Conservation (phyloP, 441 rosid genomes). For the Croton setiger region DNA sequence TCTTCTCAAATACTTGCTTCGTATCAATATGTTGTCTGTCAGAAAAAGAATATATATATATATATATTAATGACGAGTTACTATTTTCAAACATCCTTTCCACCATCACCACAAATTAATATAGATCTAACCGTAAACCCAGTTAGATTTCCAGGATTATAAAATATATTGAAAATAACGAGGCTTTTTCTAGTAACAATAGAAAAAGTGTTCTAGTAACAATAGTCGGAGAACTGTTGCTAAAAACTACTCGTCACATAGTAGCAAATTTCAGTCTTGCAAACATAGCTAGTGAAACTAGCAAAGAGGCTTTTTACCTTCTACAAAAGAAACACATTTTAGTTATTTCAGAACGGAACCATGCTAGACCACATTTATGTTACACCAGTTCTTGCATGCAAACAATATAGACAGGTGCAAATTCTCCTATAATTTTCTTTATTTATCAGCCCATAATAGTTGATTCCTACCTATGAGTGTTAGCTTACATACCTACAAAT, state of each 20-base stretch:
- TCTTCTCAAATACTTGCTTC: conserved; percentile 72
- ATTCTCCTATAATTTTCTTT: background rate
- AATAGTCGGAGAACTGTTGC: background rate
- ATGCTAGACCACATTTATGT: background rate
- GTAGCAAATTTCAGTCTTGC: background rate
- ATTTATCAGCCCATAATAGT: background rate
- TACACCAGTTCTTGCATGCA: background rate
- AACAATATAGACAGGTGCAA: background rate
- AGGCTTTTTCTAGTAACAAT: background rate
- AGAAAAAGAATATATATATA: conserved; percentile 2
- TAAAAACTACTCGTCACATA: no score
- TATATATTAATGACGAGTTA: background rate
- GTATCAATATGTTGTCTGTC: conserved; percentile 74
- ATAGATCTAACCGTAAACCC: background rate
- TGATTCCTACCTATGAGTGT: background rate
- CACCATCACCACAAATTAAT: background rate
- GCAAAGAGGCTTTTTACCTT: background rate
- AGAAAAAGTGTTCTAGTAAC: background rate
- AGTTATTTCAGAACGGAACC: background rate
- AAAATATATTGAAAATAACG: background rate
- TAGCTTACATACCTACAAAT: background rate
- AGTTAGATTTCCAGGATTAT: background rate
- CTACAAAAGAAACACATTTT: background rate
- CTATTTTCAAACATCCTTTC: background rate
- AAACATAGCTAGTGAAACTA: background rate